Base-by-base conservation (phyloP, 2,329 filamentous ascomycete genomes). In the Ascochyta pisi region DNA sequence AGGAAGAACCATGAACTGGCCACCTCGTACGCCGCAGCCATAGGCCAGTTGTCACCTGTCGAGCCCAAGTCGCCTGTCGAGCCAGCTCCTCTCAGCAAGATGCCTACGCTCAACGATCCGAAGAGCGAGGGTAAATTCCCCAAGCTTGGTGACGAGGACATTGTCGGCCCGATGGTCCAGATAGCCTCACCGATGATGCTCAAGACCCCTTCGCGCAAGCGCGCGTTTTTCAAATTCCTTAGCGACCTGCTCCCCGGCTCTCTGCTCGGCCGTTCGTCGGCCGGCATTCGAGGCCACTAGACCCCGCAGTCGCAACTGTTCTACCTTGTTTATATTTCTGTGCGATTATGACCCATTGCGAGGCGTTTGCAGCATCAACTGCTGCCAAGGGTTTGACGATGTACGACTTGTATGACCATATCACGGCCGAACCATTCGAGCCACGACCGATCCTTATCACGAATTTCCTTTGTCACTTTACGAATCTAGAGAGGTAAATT, bases 81-180 rank as follows among this genome's bases (percentile, higher is more conserved):
- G 71, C 81, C 69, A 31, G 78, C 83, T 54, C 79, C 87, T 27
- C 81, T 88, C 38, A 85, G 84, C 56, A 85, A 85, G 53, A 86
- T 92, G 61, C 89, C 89, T 0, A 83, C 84, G 24, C 84, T 93
- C 64, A 81, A 88, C 60, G 87, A 90, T 70, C 82, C 88, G 52
- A 75, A 82, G 74, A 78, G 81, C 70, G 83, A 89, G 60, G 89
- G 90, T 70, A 96, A 97, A 75, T 97, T 96, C 68, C 92, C 92
- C 23, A 87, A 89, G 65, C 85, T 94, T 29, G 92, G 92, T 48
- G 92, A 96, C 68, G 89, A 93, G 66, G 93, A 96, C 74, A 96
- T 97, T 71, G 92, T 97, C 40, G 93, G 93, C 1, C 93, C 93
- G 6, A 96, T 97, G 93, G 86, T 87, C 65, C 83, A 78, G 61